Conservation (phyloP, 192 early-diverging fungal genomes). For the Paraglomus brasilianum region DNA sequence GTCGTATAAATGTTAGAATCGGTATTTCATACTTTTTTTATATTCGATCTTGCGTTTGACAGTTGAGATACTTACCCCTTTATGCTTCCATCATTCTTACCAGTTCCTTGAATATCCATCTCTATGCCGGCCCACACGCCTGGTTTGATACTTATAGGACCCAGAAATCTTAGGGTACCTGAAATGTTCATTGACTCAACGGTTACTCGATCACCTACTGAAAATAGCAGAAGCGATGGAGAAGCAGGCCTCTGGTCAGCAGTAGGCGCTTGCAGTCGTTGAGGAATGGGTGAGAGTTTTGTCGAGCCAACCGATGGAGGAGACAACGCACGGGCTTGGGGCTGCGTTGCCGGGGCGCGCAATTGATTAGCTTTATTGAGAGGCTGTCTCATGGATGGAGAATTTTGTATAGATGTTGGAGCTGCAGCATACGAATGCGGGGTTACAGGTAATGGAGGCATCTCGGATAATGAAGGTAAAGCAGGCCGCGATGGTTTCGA, state of each 20-base stretch:
- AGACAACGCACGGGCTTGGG: constrained; percentile 27
- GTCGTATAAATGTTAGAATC: neutral
- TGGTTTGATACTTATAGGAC: constrained; percentile 69
- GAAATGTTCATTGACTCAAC: constrained; percentile 57
- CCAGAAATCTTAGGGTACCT: constrained; percentile 72
- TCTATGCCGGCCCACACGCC: constrained; percentile 82
- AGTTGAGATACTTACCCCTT: constrained; percentile 48
- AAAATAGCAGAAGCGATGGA: constrained; percentile 40
- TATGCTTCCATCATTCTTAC: constrained; percentile 79
- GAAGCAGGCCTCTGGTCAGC: constrained; percentile 33
- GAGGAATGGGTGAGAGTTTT: neutral
- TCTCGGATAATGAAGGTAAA: constrained; percentile 31
- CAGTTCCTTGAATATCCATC: constrained; percentile 65
- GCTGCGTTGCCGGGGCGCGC: constrained; percentile 29
- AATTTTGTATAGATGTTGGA: constrained; percentile 17
- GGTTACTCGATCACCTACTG: constrained; percentile 60
- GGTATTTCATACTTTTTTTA: constrained; percentile 15
- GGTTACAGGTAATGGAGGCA: constrained; percentile 1
- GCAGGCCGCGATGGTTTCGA: constrained; percentile 31
- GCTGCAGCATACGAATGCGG: neutral
- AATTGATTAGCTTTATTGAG: constrained; percentile 14
- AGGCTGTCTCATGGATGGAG: neutral
- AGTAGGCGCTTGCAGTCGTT: constrained; percentile 24
- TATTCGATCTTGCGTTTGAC: neutral
- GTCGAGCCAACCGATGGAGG: constrained; percentile 13